Evolutionary conservation across 192 early-diverging fungal species (phyloP), one percentile per base, ranked within the genome.

Genomic region (Pilobolus umbonatus): DNA sequence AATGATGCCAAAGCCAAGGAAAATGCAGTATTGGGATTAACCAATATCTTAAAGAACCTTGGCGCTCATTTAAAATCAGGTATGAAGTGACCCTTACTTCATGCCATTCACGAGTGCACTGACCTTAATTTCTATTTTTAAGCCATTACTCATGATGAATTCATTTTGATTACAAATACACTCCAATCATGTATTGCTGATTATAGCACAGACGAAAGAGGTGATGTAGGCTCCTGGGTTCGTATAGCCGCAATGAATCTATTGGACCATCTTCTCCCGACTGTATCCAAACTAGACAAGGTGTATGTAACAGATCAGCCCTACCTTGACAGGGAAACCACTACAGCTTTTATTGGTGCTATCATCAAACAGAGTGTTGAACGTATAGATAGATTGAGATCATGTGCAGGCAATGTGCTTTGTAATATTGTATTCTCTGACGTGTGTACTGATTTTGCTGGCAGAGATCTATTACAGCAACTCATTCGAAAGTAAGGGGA

Each of bases 141-240:
- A 77, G 74, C 65, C 30, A 60, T 77, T 5, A 59, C 73, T 19
- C 22, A 51, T n/a, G 57, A 69, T 7, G 30, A 80, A 1, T 82
- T 80, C 24, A 35, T 43, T 24, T 45, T 45, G 8, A 65, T 87
- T 17, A 26, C 88, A 1, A 49, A 75, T 5, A 72, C 83, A 10
- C 75, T 90, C 46, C 61, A 85, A 19, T 68, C 53, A 1, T 90
- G 88, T 3, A 70, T 96, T 35, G 68, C 85, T 21, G 96, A 99
- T 68, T 92, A 94, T 54, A 86, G 83, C 43, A 80, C 81, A 2
- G 95, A 98, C 59, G 85, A 86, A 35, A 85, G 95, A 29, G 96
- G 96, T 19, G 96, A 99, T 71, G 89, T 99, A 38, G 96, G 96
- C 3, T 94, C 91, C 1, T 94, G 92, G 90, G 79, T 92, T 12